Percentiles rank a stretch among this genome's conserved stretches.
Evolutionary conservation across 148 eudicot genomes (phyloP).

Genomic region (Vaccinium corymbosum): DNA sequence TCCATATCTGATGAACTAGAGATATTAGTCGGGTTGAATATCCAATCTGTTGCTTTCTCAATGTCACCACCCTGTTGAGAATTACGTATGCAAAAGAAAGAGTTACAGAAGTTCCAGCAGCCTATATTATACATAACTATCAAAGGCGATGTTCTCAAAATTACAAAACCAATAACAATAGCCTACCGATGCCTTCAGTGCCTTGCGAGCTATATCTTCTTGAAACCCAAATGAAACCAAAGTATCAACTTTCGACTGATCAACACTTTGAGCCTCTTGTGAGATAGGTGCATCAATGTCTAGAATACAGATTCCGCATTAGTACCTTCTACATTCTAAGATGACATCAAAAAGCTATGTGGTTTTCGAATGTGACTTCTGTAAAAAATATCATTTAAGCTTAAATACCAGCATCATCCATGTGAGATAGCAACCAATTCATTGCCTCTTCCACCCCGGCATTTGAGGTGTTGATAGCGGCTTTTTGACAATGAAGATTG

Average conservation of each 20-base stretch:
- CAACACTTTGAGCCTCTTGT: slow-evolving; percentile 45
- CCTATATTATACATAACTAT: neutral
- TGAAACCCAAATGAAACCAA: slow-evolving; percentile 77
- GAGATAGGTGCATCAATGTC: slow-evolving; percentile 85
- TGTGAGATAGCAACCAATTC: slow-evolving; percentile 94
- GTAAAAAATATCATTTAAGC: neutral
- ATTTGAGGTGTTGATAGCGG: slow-evolving; percentile 80
- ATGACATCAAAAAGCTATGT: slow-evolving; percentile 4
- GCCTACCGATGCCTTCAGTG: slow-evolving; percentile 68
- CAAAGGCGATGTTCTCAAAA: neutral
- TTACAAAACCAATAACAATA: neutral
- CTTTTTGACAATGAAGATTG: slow-evolving; percentile 73
- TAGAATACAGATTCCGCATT: slow-evolving; percentile 27
- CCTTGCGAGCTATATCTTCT: slow-evolving; percentile 74
- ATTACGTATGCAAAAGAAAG: slow-evolving; percentile 7
- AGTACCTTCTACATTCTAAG: neutral
- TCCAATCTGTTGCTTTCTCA: slow-evolving; percentile 96
- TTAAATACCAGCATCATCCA: slow-evolving; percentile 87
- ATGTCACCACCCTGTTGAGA: slow-evolving; percentile 77
- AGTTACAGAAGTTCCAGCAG: neutral
- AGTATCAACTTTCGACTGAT: slow-evolving; percentile 66
- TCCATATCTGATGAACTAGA: slow-evolving; percentile 58
- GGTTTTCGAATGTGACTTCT: neutral
- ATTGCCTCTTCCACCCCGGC: slow-evolving; percentile 92
- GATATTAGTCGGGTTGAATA: slow-evolving; percentile 56